Conservation (phyloP, 352 stramenopile genomes). For the Pythium oligandrum region DNA sequence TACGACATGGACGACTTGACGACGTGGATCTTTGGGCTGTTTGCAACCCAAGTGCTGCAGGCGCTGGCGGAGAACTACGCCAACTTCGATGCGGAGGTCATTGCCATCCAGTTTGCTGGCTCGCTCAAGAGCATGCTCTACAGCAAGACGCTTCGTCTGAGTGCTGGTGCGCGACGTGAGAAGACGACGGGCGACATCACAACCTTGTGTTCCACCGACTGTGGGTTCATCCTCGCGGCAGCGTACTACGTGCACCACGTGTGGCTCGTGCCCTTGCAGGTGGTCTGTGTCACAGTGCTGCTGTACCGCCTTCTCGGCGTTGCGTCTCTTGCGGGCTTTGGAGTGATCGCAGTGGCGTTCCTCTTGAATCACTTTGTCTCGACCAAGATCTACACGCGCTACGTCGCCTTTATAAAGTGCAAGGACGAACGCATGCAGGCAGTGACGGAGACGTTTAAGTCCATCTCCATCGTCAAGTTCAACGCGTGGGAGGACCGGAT, state of each 20-base stretch:
- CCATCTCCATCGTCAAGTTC: constrained; percentile 92
- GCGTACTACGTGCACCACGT: constrained; percentile 47
- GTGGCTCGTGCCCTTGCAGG: constrained; percentile 50
- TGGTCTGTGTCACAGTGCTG: constrained; percentile 37
- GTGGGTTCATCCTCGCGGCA: constrained; percentile 25
- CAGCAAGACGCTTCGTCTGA: constrained; percentile 34
- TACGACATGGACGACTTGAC: constrained; percentile 17
- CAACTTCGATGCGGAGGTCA: constrained; percentile 33
- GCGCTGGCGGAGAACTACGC: constrained; percentile 34
- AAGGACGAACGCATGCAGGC: constrained; percentile 58
- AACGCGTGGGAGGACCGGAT: constrained; percentile 89
- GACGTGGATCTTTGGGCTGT: constrained; percentile 29
- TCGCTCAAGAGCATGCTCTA: constrained; percentile 46
- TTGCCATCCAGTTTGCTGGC: constrained; percentile 42
- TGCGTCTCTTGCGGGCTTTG: constrained; percentile 31
- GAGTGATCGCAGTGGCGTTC: constrained; percentile 31
- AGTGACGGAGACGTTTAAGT: constrained; percentile 53
- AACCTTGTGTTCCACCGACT: constrained; percentile 48
- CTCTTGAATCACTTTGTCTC: constrained; percentile 32
- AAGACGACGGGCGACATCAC: constrained; percentile 40
- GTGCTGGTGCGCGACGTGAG: constrained; percentile 23
- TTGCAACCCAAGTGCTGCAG: constrained; percentile 42
- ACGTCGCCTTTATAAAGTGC: constrained; percentile 23
- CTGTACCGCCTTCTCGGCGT: constrained; percentile 38
- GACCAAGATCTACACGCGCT: constrained; percentile 21